Evolutionary conservation across 2,329 filamentous ascomycete genomes (phyloP).

Genomic region (Pseudocercospora fuligena): DNA sequence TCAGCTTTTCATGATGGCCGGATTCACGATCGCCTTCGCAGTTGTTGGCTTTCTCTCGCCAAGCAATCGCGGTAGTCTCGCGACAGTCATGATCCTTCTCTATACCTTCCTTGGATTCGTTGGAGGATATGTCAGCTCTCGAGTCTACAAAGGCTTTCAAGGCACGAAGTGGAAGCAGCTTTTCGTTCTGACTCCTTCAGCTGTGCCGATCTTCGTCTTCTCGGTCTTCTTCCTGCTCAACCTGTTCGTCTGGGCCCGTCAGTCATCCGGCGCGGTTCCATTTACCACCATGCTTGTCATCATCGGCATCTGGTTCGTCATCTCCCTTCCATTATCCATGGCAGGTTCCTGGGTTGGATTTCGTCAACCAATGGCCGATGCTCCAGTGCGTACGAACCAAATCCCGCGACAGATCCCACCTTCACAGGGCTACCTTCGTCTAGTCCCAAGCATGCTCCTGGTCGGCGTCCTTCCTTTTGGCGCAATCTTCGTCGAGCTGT

Average conservation of each 20-base stretch:
- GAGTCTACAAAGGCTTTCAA: slow-evolving; percentile 92
- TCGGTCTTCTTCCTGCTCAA: slow-evolving; percentile 89
- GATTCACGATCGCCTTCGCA: slow-evolving; percentile 89
- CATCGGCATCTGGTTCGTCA: slow-evolving; percentile 93
- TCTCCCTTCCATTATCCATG: slow-evolving; percentile 89
- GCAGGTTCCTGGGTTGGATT: slow-evolving; percentile 94
- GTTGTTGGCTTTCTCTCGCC: slow-evolving; percentile 93
- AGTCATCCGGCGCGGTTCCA: slow-evolving; percentile 90
- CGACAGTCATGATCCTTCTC: slow-evolving; percentile 88
- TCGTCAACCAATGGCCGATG: slow-evolving; percentile 68
- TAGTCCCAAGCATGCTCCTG: slow-evolving; percentile 86
- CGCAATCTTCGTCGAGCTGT: slow-evolving; percentile 96
- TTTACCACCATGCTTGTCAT: slow-evolving; percentile 97
- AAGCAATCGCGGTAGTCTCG: slow-evolving; percentile 90
- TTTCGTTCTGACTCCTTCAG: slow-evolving; percentile 82
- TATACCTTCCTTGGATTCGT: slow-evolving; percentile 93
- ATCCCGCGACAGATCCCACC: slow-evolving; percentile 96
- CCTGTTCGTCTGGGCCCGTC: slow-evolving; percentile 92
- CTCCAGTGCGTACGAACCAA: slow-evolving; percentile 93
- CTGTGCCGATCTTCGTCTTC: slow-evolving; percentile 88
- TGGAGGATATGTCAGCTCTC: slow-evolving; percentile 85
- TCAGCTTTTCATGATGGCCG: slow-evolving; percentile 97
- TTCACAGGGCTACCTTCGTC: slow-evolving; percentile 78
- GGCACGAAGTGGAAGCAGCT: slow-evolving; percentile 95
- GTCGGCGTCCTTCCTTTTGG: slow-evolving; percentile 93